A percentile compares a stretch with the other conserved stretches of the same genome.
These are phyloP conservation scores for Solanum habrochaites DNA, from an alignment of 257 asterid species.

Conservation along the genomic window DNA sequence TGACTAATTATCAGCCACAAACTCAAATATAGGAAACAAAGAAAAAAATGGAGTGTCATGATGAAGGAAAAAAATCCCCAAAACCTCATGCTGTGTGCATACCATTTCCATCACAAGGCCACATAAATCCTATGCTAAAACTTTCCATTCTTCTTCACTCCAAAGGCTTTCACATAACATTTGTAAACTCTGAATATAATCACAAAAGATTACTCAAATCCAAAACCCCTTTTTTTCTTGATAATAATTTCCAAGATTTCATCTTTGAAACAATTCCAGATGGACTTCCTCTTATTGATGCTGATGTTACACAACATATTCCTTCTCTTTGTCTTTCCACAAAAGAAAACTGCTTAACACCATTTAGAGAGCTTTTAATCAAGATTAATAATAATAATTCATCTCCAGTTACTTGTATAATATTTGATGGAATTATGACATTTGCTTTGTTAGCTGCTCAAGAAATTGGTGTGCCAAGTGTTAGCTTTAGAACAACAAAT, in stretches of 20 bases:
- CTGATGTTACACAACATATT: slow-evolving; percentile 2
- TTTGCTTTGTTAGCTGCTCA: slow-evolving; percentile 22
- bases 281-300: slow-evolving; percentile 15
- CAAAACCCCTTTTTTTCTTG: not conserved
- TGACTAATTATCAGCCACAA: not conserved
- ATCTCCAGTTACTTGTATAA: slow-evolving; percentile 20
- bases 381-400: slow-evolving; percentile 4
- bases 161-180: slow-evolving; percentile 24
- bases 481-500: slow-evolving; percentile 11
- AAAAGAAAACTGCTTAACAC: slow-evolving; percentile 14
- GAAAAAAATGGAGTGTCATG: not conserved
- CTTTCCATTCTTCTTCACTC: slow-evolving; percentile 19
- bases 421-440: slow-evolving; percentile 18
- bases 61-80: not conserved
- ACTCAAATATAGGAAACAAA: not conserved
- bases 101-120: slow-evolving; percentile 32
- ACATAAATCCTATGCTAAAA: slow-evolving; percentile 29
- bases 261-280: slow-evolving; percentile 28
- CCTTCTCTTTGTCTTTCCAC: slow-evolving; percentile 18
- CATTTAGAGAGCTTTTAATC: slow-evolving; percentile 14
- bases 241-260: slow-evolving; percentile 7
- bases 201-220: slow-evolving; percentile 20
- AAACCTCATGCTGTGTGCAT: slow-evolving; percentile 23
- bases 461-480: slow-evolving; percentile 29
- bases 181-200: slow-evolving; percentile 13